Conservation (phyloP, 208 protist genomes). For the Strigomonas oncopelti region DNA sequence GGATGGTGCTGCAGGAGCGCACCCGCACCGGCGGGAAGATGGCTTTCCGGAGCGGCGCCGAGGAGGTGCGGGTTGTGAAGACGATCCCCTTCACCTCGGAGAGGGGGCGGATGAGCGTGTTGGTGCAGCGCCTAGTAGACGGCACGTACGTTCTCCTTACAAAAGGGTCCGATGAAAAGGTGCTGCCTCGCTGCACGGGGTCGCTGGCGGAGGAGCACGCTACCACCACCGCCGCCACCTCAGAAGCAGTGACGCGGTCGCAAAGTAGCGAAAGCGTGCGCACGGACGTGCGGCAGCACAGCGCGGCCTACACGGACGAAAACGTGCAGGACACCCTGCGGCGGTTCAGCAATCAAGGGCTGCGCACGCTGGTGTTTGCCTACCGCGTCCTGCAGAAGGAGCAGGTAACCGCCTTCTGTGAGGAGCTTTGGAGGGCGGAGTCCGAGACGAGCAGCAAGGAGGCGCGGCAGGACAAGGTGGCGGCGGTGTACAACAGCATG, state of each 20-base stretch:
- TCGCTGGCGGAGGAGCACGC: slow-evolving; percentile 14
- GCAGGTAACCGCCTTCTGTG: slow-evolving; percentile 37
- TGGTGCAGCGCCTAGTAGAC: slow-evolving; percentile 35
- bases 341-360: slow-evolving; percentile 37
- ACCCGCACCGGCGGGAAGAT: slow-evolving; percentile 31
- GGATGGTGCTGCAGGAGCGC: slow-evolving; percentile 48
- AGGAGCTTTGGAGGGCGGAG: slow-evolving; percentile 21
- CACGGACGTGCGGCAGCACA: too few relatives aligned
- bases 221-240: too few relatives aligned
- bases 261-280: too few relatives aligned
- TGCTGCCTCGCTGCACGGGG: slow-evolving; percentile 47
- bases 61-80: slow-evolving; percentile 35
- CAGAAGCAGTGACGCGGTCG: too few relatives aligned
- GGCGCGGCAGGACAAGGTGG: slow-evolving; percentile 23
- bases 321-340: slow-evolving; percentile 12
- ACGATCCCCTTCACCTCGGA: slow-evolving; percentile 77
- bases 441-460: slow-evolving; percentile 17
- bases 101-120: slow-evolving; percentile 76
- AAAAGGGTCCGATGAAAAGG: slow-evolving; percentile 80
- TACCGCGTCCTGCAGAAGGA: slow-evolving; percentile 42
- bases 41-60: slow-evolving; percentile 16
- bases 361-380: slow-evolving; percentile 71
- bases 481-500: slow-evolving; percentile 51
- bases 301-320: background rate
- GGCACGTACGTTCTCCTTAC: slow-evolving; percentile 46